Evolutionary conservation across 108 stramenopile genomes (phyloP), one percentile per base, ranked within the genome.

Genomic region (Cyclotella sp.): DNA sequence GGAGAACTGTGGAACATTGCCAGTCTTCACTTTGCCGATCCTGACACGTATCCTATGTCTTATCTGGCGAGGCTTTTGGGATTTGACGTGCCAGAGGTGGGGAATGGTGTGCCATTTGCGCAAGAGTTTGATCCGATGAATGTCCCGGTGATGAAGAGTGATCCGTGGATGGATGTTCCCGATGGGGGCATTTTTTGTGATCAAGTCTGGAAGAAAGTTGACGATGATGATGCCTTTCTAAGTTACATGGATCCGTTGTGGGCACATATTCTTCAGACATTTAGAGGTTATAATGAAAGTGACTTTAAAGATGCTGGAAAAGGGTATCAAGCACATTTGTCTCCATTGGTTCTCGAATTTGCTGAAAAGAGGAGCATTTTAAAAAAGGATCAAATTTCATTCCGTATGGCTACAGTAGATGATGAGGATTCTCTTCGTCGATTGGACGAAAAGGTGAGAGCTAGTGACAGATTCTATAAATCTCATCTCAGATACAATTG

Each of bases 21-120:
- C n/a, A 69, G 88, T 30, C 26, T 93, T 10, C 76, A 83, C 57
- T 90, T 84, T 76, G 53, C 75, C 39, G 70, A 72, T 39, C 86
- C 86, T 27, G 91, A 95, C 80, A 95, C 93, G 11, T 95, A 83
- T 71, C 91, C 93, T 19, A 43, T 95, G 9, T 77, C 84, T 19
- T 92, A 89, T 58, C 61, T 83, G 45, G 90, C 86, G 19, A 75
- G 91, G 8, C 40, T 92, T 18, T 75, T 95, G 53, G 93, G 93
- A 22, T 91, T 91, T 76, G 80, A 92, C 68, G 82, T 85, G 11
- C 62, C 63, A 4, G 66, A 78, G 34, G 54, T 28, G 22, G 75
- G 75, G 19, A 14, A 8, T 2, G 66, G 61, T 40, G 24, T 44
- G 44, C 34, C 59, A 39, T 64, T 70, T 62, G 78, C 46, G 41